These are phyloP conservation scores for Trichoderma parareesei DNA, from an alignment of 495 filamentous ascomycete species.

Conservation along the genomic window DNA sequence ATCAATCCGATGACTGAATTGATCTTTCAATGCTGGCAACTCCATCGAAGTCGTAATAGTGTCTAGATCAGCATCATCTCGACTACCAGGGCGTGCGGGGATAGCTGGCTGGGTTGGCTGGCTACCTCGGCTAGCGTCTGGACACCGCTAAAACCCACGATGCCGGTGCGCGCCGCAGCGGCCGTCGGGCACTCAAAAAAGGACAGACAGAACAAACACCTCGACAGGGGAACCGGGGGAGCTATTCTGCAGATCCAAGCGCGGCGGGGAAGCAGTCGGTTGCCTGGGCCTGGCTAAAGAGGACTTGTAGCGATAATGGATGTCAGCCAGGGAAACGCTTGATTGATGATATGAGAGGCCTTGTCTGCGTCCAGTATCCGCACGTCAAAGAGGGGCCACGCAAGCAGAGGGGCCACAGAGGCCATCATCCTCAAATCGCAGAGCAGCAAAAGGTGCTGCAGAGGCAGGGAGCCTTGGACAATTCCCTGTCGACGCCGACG, in stretches of 20 bases:
- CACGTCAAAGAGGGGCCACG: neutral
- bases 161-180: slow-evolving; percentile 8
- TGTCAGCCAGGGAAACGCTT: too few species aligned
- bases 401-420: neutral
- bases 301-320: too few species aligned
- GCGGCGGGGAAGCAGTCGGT: slow-evolving; percentile 6
- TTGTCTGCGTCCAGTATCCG: neutral
- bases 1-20: too few species aligned
- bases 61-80: too few species aligned
- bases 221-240: neutral
- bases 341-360: too few species aligned
- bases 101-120: too few species aligned
- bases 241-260: slow-evolving; percentile 3
- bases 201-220: neutral
- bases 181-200: neutral
- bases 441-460: neutral
- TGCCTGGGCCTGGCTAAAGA: neutral
- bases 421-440: neutral
- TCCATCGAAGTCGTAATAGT: too few species aligned
- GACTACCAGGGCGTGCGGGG: too few species aligned
- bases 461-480: neutral
- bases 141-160: neutral
- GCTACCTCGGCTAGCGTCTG: neutral
- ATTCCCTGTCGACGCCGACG: neutral
- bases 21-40: too few species aligned